Base-by-base conservation (phyloP, 139 green algal genomes). In the Pleodorina starrii region DNA sequence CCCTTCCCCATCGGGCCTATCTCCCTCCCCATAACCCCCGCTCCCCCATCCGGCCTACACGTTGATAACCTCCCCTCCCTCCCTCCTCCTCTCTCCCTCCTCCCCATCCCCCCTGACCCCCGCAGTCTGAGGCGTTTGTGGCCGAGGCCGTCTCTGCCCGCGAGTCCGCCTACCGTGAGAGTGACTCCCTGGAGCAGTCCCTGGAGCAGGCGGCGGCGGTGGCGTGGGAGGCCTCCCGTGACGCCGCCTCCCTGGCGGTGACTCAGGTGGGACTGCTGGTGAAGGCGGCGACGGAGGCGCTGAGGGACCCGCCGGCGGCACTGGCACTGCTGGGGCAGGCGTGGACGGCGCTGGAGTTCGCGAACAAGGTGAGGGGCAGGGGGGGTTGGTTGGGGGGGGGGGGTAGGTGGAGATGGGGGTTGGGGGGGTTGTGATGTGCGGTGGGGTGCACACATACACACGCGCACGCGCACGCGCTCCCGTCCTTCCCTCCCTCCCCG, bases 301-400 rank as follows among this genome's bases (percentile, higher is more conserved):
- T 42, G 29, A 66, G 38, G n/a, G 76, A 84, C 32, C 42, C 54
- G 6, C 40, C 36, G n/a, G 35, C 27, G 0, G 32, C n/a, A n/a
- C 48, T 84, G 46, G 76, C 76, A 7, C 35, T 84, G 14, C 76
- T 84, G 11, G 21, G 10, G 6, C 48, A 60, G 76, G 76, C 48
- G 10, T 42, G 32, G 76, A 46, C 76, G 76, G 76, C 76, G 35
- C 76, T 84, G 17, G 48, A 44, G 32, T 84, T 84, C 35, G 76
- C 76, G 3, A 40, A 14, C 76, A 84, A 84, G 76, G 76, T 84
- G 25, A n/a, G 68, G 63, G 32, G 11, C 12, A 23, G 12, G 63
- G 19, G 2, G 54, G 25, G 54, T 66, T 21, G 54, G 54, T 5
- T 32, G 25, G 54, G 29, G 54, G 21, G 54, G 54, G 54, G 29